Base-by-base conservation (phyloP, 768 basidiomycete genomes). In the Hortiboletus campestris region DNA sequence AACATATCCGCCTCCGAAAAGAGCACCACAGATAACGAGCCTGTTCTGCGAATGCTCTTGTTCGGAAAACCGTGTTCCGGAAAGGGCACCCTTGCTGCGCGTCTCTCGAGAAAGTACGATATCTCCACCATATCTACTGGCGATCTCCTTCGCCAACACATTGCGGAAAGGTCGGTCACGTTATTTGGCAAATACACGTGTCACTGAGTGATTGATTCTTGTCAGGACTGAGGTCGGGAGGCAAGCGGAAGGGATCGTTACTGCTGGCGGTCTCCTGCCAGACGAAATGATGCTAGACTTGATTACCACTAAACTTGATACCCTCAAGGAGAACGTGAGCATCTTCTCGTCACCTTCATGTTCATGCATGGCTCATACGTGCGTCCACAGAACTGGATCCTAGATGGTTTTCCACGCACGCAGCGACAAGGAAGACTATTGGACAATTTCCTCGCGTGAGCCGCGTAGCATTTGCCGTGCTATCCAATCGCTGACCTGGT, bases 371-470 rank as follows among this genome's bases (percentile, higher is more conserved):
- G 40, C 47, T 57, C 57, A 47, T 50, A 42, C 54, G 60, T 57
- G 40, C 38, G 29, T 53, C 14, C 32, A 40, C 44, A 93, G 89
- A 86, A 88, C 66, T 94, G 93, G 93, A 86, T 94, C 57, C 71
- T 94, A 47, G 94, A 95, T 57, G 94, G 94, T 31, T 95, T 95
- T 66, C 94, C 94, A 50, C 84, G 94, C 43, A 95, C 92, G 7
- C 76, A 91, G 9, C 82, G 80, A 14, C 94, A 95, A 68, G 91
- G 85, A 10, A 75, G 84, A 65, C 74, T 92, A 34, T 76, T 95
- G 22, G 88, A 95, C 68, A 72, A 75, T 2, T 80, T 91, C 70
- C 82, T 95, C 36, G 78, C 78, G 88, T 88, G 61, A 52, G 82
- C 64, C 22, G 39, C 29, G 58, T 36, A 16, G 14, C 46, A 5